Evolutionary conservation across 805 yeast species (phyloP), one percentile per base, ranked within the genome.

Genomic region (Jamesozyma hellenica): DNA sequence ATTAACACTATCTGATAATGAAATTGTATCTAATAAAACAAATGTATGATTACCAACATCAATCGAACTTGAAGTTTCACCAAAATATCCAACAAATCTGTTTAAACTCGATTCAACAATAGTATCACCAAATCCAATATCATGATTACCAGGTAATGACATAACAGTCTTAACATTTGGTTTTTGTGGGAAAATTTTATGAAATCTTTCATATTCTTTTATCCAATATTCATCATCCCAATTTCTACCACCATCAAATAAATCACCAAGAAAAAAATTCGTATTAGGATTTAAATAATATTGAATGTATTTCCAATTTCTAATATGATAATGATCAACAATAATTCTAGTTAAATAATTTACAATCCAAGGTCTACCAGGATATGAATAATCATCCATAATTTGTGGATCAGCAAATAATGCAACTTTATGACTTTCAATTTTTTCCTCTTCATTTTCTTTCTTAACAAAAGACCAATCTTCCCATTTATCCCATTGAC

Each of bases 351-450:
- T 74, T n/a, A 84, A 46, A 48, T 64, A 69, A 55, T 72, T 71
- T 18, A 74, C 56, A 3, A 66, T 19, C 32, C 63, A 46, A 15
- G 79, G 75, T 49, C 87, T 64, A 3, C 74, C 78, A 0, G 94
- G 94, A 56, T 92, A 92, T 0, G 97, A 82, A 59, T 82, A 75
- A 19, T 70, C 81, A 55, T 92, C 99, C 52, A 92, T 81, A 32
- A 92, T 69, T 58, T 92, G 99, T 0, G 98, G 98, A 55, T 92
- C 99, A 0, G 96, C 97, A 28, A 85, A 68, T 11, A 92, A 46
- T 1, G 74, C 74, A 23, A 82, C 66, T 41, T 75, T 58, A 51
- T 74, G 75, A 2, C 75, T 70, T 1, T 43, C 44, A 2, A 54
- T 52, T 14, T 23, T 6, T 4, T 12, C 4, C 6, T 34, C 13